Percentiles rank a stretch among this genome's conserved stretches.
Evolutionary conservation across 1,284 basidiomycete species (phyloP).

Genomic region (Ustilago xerochloae): DNA sequence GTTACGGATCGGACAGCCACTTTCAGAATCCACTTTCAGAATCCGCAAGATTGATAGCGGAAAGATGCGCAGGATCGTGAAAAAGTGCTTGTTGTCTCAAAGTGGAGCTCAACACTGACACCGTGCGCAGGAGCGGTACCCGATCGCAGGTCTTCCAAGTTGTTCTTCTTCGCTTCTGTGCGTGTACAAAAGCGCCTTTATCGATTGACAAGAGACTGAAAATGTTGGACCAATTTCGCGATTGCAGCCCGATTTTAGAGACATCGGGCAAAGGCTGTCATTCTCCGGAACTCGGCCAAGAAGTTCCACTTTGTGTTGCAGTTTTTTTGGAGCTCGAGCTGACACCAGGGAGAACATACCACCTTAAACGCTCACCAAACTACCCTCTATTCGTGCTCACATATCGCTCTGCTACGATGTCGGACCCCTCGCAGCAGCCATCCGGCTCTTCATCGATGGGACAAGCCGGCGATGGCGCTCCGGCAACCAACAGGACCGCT

Average conservation of each 20-base stretch:
- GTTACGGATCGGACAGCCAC: slow-evolving; percentile 5
- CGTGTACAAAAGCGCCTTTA: slow-evolving; percentile 14
- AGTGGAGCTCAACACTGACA: slow-evolving; percentile 23
- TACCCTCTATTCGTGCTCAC: too few relatives aligned
- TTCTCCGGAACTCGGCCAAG: slow-evolving; percentile 21
- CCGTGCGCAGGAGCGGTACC: slow-evolving; percentile 12
- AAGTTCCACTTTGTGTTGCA: slow-evolving; percentile 4
- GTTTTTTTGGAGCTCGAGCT: slow-evolving; percentile 8
- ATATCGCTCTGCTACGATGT: slow-evolving; percentile 16
- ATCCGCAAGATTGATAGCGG: slow-evolving; percentile 10
- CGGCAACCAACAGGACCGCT: neutral
- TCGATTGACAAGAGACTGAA: slow-evolving; percentile 13
- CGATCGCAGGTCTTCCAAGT: slow-evolving; percentile 5
- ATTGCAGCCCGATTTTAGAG: neutral
- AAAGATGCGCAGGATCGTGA: slow-evolving; percentile 28
- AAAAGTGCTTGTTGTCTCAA: slow-evolving; percentile 13
- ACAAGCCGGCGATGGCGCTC: slow-evolving; percentile 8
- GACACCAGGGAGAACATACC: neutral
- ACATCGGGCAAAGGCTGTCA: neutral
- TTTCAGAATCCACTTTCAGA: slow-evolving; percentile 3
- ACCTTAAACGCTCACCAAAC: too few relatives aligned
- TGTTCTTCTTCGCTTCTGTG: neutral
- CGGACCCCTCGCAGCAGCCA: slow-evolving; percentile 29
- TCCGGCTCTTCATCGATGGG: slow-evolving; percentile 20
- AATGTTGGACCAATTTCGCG: neutral